These are phyloP conservation scores for Penicillium nucicola DNA, from an alignment of 495 filamentous ascomycete genomes.

Conservation along the genomic window DNA sequence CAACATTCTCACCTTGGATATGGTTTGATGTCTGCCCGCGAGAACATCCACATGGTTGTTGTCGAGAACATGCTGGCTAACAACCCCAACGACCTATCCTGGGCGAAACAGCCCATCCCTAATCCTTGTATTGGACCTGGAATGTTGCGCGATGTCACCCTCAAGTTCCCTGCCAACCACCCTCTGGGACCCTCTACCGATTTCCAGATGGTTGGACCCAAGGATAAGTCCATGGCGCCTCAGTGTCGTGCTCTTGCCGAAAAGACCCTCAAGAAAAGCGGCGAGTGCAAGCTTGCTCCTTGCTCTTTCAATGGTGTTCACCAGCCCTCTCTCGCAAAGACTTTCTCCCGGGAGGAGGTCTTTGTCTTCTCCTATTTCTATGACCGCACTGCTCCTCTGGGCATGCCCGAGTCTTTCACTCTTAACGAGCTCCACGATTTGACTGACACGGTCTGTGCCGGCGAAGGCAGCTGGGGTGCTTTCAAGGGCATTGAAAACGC, in stretches of 20 bases:
- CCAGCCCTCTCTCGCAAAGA: conserved; percentile 89
- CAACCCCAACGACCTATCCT: conserved; percentile 48
- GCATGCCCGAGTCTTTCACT: conserved; percentile 95
- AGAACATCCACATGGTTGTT: conserved; percentile 73
- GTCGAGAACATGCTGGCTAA: conserved; percentile 57
- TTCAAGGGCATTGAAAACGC: conserved; percentile 74
- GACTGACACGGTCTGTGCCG: conserved; percentile 78
- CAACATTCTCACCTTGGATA: conserved; percentile 98
- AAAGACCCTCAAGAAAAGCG: conserved; percentile 84
- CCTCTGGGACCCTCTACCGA: conserved; percentile 55
- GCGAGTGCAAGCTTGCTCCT: conserved; percentile 74
- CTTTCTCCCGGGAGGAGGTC: conserved; percentile 86
- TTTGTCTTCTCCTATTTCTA: conserved; percentile 98
- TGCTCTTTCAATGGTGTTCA: conserved; percentile 98
- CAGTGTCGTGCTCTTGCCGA: conserved; percentile 90
- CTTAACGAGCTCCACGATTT: conserved; percentile 82
- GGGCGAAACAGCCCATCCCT: conserved; percentile 60
- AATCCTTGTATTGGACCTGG: conserved; percentile 90
- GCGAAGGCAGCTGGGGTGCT: conserved; percentile 70
- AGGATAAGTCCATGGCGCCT: conserved; percentile 61
- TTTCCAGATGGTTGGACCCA: conserved; percentile 88
- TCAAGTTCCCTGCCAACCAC: conserved; percentile 62
- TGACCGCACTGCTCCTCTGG: conserved; percentile 85
- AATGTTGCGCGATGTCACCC: conserved; percentile 63
- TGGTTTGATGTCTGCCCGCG: conserved; percentile 90